Evolutionary conservation across 2,329 filamentous ascomycete genomes (phyloP), one percentile per base, ranked within the genome.

Genomic region (Penicillium sp.): DNA sequence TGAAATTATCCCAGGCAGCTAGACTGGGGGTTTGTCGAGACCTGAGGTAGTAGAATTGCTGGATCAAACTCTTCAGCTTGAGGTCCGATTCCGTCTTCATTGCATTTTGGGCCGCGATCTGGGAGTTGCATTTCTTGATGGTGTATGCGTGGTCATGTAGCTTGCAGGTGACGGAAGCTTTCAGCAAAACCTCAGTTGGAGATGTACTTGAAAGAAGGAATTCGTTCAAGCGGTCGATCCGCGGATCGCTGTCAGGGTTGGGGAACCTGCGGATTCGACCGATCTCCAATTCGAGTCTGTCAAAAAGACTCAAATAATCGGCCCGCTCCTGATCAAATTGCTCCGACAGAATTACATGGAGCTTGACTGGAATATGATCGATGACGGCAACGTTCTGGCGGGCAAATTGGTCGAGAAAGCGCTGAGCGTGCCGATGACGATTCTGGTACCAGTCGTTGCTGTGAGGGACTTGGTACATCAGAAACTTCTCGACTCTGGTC

Each of bases 341-440:
- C 0, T 70, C 60, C 1, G 84, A 67, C 0, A 80, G 71, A 19
- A 77, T 59, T 4, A 84, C 69, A 23, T 77, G 69, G 29, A 83
- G 79, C 1, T 70, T 66, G 43, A 72, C 78, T 0, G 72, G 63
- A 16, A 87, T 81, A 27, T 81, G 75, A 4, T 72, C 72, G 48
- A 79, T 74, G 19, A 79, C 69, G 1, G 78, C 75, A 7, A 72
- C 60, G 54, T 83, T 82, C 62, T 74, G 78, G 13, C 83, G 73
- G 4, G 80, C 81, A 61, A 85, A 86, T 0, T 64, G 66, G 46
- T 85, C 66, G 1, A 88, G 69, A 61, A 89, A 88, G 0, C 50
- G 60, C 61, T 87, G 84, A 2, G 84, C 83, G 47, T 80, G 67
- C 9, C 75, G 59, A 62, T 85, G 78, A 3, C 85, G 79, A 11